Evolutionary conservation across 768 basidiomycete genomes (phyloP).

Genomic region (Rhodosporidiobolus sp.): DNA sequence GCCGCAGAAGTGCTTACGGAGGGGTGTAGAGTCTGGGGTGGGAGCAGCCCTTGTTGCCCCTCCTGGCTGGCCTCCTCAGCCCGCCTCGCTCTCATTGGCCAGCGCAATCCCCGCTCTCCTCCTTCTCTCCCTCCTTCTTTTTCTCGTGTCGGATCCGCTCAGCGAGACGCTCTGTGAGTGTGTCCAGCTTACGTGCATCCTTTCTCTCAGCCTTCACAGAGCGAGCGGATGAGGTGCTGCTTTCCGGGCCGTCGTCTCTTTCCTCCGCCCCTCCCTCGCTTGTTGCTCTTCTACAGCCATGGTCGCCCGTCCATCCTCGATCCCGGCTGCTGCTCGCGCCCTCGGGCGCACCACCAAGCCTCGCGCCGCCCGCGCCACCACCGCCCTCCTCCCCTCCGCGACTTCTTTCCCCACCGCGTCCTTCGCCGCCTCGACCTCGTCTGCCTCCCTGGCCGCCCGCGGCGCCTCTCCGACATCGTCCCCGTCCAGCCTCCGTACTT

Average conservation of each 20-base stretch:
- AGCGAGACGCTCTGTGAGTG: no score
- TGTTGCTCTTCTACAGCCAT: not conserved
- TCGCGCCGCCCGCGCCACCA: constrained; percentile 2
- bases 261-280: not conserved
- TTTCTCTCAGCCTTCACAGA: no score
- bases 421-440: not conserved
- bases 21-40: no score
- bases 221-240: not conserved
- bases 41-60: no score
- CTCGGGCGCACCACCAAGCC: constrained; percentile 5
- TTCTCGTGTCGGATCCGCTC: no score
- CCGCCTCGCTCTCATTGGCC: no score
- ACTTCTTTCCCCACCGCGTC: not conserved
- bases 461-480: no score
- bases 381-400: not conserved
- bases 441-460: not conserved
- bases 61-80: no score
- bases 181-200: not conserved
- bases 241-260: not conserved
- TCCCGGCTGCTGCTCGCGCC: constrained; percentile 6
- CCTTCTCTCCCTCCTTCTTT: no score
- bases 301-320: not conserved
- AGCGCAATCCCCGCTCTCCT: no score
- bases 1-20: no score
- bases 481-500: not conserved